These are phyloP conservation scores for Candida railenensis DNA, from an alignment of 805 yeast species.

Conservation along the genomic window DNA sequence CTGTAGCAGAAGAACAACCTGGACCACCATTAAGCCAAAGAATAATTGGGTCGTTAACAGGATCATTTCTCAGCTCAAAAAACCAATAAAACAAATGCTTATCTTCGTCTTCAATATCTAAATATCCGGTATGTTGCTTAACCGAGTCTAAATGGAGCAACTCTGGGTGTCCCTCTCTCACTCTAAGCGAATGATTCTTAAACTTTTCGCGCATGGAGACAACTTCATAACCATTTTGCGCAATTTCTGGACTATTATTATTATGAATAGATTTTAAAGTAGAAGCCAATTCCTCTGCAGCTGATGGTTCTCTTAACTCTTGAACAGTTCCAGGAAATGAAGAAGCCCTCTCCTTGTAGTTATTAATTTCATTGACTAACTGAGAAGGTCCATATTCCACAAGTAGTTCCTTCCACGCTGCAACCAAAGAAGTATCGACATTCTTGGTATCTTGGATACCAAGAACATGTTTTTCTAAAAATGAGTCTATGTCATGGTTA, in stretches of 20 bases:
- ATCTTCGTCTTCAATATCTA: constrained; percentile 31
- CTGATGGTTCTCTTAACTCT: background rate
- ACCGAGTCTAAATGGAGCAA: constrained; percentile 36
- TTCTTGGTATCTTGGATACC: background rate
- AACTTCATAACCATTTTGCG: constrained; percentile 5
- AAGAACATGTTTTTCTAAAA: background rate
- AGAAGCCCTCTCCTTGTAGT: background rate
- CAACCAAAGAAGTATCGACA: background rate
- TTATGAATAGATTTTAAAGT: background rate
- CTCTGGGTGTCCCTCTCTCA: constrained; percentile 34
- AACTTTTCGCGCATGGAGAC: constrained; percentile 14
- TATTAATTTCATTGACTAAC: constrained; percentile 2
- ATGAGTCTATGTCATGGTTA: background rate
- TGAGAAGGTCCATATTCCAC: constrained; percentile 3
- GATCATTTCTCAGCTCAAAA: constrained; percentile 89
- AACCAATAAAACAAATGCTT: constrained; percentile 93
- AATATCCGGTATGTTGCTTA: constrained; percentile 38
- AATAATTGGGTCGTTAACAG: constrained; percentile 79
- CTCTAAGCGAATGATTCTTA: constrained; percentile 26
- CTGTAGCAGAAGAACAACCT: constrained; percentile 90
- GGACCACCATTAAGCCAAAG: constrained; percentile 97
- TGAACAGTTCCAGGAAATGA: constrained; percentile 7
- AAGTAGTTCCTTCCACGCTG: constrained; percentile 2
- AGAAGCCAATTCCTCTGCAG: background rate
- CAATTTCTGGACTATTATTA: background rate